phyloP scores from a whole-genome alignment of 2,329 filamentous ascomycete species.

The Graphiopsis chlorocephala region DNA sequence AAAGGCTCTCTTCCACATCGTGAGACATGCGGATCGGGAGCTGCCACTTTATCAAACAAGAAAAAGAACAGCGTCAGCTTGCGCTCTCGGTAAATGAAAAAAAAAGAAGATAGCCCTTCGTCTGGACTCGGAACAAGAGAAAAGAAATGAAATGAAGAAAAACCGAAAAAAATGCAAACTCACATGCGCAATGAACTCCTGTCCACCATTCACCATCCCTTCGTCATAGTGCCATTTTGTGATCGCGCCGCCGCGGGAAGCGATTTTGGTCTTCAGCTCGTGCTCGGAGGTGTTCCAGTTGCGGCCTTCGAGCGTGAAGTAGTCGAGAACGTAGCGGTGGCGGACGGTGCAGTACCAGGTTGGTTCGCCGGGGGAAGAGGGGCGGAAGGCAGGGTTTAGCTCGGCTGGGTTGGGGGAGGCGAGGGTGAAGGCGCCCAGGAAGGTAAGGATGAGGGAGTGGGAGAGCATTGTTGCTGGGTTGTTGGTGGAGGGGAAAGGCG shows the following conservation, averaged over 20 bases:
- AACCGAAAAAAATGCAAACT: no score
- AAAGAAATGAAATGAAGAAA: no score
- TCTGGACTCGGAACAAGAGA: no score
- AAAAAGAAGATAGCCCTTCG: no score
- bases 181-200: not conserved
- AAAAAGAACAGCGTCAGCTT: not conserved
- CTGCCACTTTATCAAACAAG: not conserved
- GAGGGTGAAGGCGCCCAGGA: not conserved
- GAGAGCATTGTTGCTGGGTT: not conserved
- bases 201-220: no score
- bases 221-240: not conserved
- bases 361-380: not conserved
- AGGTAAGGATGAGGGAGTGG: not conserved
- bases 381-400: not conserved
- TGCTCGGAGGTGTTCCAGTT: not conserved
- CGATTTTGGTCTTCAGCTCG: not conserved
- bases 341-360: not conserved
- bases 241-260: not conserved
- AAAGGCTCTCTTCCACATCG: not conserved
- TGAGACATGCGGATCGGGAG: not conserved
- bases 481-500: not conserved
- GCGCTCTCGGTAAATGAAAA: no score
- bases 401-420: not conserved
- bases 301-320: not conserved
- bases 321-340: not conserved